A percentile compares a stretch with the other conserved stretches of the same genome.
These are phyloP conservation scores for Blastocystis sp. DNA, from an alignment of 352 stramenopile species.

Conservation along the genomic window DNA sequence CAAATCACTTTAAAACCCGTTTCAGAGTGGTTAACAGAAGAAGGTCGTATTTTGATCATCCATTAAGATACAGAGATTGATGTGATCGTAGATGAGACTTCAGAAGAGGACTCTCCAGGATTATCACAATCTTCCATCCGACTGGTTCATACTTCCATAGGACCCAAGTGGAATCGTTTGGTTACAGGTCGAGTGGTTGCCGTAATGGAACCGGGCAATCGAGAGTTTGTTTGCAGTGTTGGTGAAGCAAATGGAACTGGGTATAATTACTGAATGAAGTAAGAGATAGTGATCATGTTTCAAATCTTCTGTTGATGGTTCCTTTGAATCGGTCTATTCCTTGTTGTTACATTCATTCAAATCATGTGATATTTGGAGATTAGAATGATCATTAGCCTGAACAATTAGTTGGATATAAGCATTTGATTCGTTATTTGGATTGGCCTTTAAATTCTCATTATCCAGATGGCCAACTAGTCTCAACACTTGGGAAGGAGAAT, in stretches of 20 bases:
- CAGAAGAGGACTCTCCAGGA: neutral
- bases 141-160: neutral
- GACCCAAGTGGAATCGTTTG: neutral
- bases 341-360: neutral
- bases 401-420: conserved; percentile 3
- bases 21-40: neutral
- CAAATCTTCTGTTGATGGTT: neutral
- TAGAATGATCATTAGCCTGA: neutral
- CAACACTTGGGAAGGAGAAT: neutral
- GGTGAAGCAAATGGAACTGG: neutral
- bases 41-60: neutral
- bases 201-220: neutral
- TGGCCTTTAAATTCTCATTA: neutral
- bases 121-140: neutral
- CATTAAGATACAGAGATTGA: neutral
- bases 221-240: conserved; percentile 22
- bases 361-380: neutral
- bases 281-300: neutral
- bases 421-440: neutral
- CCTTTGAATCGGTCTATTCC: conserved; percentile 27
- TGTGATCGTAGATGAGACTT: neutral
- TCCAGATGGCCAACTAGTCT: neutral
- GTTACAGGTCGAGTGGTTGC: conserved; percentile 23
- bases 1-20: neutral
- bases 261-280: neutral